Evolutionary conservation across 768 basidiomycete species (phyloP).

Genomic region (Termitomyces sp.): DNA sequence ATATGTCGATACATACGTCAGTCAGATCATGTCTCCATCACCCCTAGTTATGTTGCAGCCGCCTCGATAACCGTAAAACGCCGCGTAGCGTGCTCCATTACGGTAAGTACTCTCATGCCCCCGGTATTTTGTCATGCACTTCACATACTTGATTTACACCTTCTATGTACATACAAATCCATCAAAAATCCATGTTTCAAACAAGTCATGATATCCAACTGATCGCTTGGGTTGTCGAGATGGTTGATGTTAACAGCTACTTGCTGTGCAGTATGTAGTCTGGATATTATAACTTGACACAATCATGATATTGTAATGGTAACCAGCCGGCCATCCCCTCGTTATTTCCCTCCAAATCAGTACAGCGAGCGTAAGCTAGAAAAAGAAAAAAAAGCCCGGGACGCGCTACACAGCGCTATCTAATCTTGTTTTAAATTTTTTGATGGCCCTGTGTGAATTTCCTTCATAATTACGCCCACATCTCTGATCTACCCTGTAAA

Average conservation of each 20-base stretch:
- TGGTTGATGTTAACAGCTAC: neutral
- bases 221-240: neutral
- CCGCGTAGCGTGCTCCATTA: neutral
- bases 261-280: neutral
- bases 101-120: no score
- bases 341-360: neutral
- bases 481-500: neutral
- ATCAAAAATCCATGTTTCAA: no score
- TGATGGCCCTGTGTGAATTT: neutral
- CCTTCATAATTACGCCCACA: neutral
- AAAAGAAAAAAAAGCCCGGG: neutral
- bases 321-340: neutral
- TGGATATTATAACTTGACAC: neutral
- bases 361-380: no score
- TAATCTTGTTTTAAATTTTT: neutral
- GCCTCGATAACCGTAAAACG: neutral
- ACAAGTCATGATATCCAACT: neutral
- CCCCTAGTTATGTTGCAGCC: neutral
- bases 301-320: neutral
- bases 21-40: slow-evolving; percentile 1
- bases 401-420: neutral
- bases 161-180: no score
- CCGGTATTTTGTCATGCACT: neutral
- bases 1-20: neutral
- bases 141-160: neutral